phyloP scores from a whole-genome alignment of 805 yeast genomes.

The Yarrowia sp. region DNA sequence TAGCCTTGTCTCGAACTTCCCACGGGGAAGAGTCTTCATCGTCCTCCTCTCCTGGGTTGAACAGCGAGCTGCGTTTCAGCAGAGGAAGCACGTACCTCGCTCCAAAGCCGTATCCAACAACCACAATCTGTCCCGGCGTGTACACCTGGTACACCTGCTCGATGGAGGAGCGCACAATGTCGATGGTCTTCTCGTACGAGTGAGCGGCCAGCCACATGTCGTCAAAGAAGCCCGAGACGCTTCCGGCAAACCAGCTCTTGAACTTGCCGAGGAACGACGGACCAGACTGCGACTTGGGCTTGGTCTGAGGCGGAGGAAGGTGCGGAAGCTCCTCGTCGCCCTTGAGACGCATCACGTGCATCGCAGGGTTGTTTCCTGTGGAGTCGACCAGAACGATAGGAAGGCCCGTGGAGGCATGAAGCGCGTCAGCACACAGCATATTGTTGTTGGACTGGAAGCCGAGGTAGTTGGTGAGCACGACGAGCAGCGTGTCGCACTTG shows the following conservation, averaged over 20 bases:
- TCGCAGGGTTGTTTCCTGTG: conserved; percentile 31
- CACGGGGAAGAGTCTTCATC: conserved; percentile 33
- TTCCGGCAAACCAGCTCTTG: conserved; percentile 34
- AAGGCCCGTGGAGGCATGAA: conserved; percentile 33
- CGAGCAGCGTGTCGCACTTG: conserved; percentile 16
- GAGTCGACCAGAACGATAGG: conserved; percentile 39
- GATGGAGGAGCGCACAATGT: conserved; percentile 33
- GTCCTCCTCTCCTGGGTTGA: conserved; percentile 27
- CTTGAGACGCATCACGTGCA: conserved; percentile 22
- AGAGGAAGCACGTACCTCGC: conserved; percentile 37
- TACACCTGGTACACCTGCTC: conserved; percentile 36
- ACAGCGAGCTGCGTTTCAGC: conserved; percentile 30
- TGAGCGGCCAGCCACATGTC: conserved; percentile 42
- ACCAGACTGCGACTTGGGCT: neutral
- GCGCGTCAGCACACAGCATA: conserved; percentile 36
- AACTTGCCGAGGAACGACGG: conserved; percentile 29
- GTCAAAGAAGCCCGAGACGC: conserved; percentile 38
- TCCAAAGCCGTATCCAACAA: conserved; percentile 40
- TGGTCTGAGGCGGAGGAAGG: conserved; percentile 6
- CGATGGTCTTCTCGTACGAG: conserved; percentile 37
- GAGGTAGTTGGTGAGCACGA: conserved; percentile 38
- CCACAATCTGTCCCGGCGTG: conserved; percentile 35
- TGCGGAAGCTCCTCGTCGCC: conserved; percentile 16
- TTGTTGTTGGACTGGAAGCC: conserved; percentile 37
- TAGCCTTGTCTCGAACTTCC: conserved; percentile 13